Base-by-base conservation (phyloP, 345 rosid genomes). In the Bruguiera gymnorhiza region DNA sequence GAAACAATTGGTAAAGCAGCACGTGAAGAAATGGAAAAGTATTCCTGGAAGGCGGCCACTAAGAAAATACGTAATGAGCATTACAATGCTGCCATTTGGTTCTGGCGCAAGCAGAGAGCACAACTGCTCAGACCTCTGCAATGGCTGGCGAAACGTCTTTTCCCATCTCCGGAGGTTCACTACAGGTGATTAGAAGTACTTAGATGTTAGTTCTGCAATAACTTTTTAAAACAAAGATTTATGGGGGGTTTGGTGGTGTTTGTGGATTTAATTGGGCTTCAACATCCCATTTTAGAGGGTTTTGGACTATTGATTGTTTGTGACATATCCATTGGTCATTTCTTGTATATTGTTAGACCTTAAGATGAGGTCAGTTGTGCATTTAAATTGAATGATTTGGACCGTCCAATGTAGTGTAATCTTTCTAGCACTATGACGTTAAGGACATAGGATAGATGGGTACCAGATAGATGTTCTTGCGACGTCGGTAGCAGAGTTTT, bases 41-140 rank as follows among this genome's bases (percentile, higher is more conserved):
- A 95, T 60, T 97, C 87, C 21, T 95, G 99, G 99, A 88, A 76
- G 84, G 99, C 97, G 6, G 98, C 99, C 52, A 95, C 98, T 0
- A 83, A 80, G 27, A 88, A 70, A 75, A 92, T 95, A 63, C 93
- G 99, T 56, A 87, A 92, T 6, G 98, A 95, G 75, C 92, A 95
- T 43, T 95, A 95, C 79, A 84, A 84, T 36, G 97, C 94, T 15
- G 99, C 99, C 52, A 95, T 95, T 55, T 90, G 97, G 98, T 95
- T 92, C 86, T 95, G 99, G 99, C 79, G 88, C 74, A 84, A 84
- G 85, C 87, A 89, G 75, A 87, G 89, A 79, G 85, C 85, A 6
- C 83, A 87, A 82, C 79, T 92, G n/a, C 69, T 83, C 19, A 84
- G 94, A 70, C 99, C 98, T 13, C 2, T 95, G 51, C 89, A 82